Base-by-base conservation (phyloP, 78 protist genomes). In the Capsaspora owczarzaki region DNA sequence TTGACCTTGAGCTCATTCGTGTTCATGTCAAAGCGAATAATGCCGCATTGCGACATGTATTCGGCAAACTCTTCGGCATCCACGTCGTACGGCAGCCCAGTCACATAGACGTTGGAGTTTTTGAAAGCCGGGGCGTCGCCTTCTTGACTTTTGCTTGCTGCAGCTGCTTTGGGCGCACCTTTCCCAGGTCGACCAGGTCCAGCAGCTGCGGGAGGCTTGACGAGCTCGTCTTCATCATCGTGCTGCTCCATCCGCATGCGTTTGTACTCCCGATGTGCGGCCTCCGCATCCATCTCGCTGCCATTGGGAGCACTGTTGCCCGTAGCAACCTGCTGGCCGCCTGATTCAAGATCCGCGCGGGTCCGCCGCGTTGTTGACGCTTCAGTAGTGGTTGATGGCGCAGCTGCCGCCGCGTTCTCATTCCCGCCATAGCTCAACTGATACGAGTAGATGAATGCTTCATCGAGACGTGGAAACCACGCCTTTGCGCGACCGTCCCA, bases 381-480 rank as follows among this genome's bases (percentile, higher is more conserved):
- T n/a, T n/a, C n/a, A n/a, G n/a, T n/a, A n/a, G n/a, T n/a, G n/a
- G n/a, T n/a, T n/a, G n/a, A n/a, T n/a, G n/a, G n/a, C n/a, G n/a
- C n/a, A n/a, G n/a, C n/a, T n/a, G n/a, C n/a, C n/a, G n/a, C n/a
- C n/a, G n/a, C n/a, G n/a, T n/a, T n/a, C n/a, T n/a, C n/a, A n/a
- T 20, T 16, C n/a, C 76, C 76, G 16, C 76, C 76, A 19, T 42
- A 69, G 76, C 41, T 42, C 2, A 25, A 23, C 25, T 42, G 76
- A 14, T 42, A 69, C 76, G 8, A 5, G 51, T 12, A 14, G 12
- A 69, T 69, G 53, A 69, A 44, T 29, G 53, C 4, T 49, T 41
- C 76, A 10, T 69, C 76, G 51, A 69, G 51, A 16, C 76, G 72
- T 41, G 72, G 72, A 63, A 63, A 35, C 72, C 72, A 63, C 41